Percentiles rank a stretch among this genome's conserved stretches.
phyloP scores from a whole-genome alignment of 164 flowering plant genomes.

The Tetrastigma voinierianum region DNA sequence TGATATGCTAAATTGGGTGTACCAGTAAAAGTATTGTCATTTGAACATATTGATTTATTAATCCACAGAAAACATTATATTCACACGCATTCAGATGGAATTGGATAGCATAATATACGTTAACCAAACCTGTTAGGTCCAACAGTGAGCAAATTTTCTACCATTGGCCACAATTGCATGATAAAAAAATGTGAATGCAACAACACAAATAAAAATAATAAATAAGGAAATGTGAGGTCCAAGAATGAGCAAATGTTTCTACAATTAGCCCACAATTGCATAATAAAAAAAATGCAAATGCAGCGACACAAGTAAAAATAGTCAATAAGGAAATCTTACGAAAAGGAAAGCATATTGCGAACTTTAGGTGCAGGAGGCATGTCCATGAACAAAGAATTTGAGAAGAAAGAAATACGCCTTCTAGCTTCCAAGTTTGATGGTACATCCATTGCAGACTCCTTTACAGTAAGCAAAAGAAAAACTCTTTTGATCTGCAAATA shows the following conservation, averaged over 20 bases:
- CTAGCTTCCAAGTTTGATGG: slow-evolving; percentile 95
- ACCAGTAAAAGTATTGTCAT: too few relatives aligned
- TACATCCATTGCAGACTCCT: slow-evolving; percentile 99
- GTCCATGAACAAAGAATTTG: slow-evolving; percentile 94
- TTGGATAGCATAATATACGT: too few relatives aligned
- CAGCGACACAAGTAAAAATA: not conserved
- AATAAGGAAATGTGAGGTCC: not conserved
- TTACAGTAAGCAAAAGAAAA: slow-evolving; percentile 77
- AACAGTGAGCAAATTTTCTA: not conserved
- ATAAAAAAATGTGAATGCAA: not conserved
- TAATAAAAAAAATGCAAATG: not conserved
- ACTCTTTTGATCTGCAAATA: slow-evolving; percentile 75
- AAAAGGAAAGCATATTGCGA: slow-evolving; percentile 96
- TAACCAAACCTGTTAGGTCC: not conserved
- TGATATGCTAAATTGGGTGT: not conserved
- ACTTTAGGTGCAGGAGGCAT: slow-evolving; percentile 99
- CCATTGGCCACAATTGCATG: too few relatives aligned
- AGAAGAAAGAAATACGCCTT: slow-evolving; percentile 91
- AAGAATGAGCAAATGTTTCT: not conserved
- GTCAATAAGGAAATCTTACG: slow-evolving; percentile 48
- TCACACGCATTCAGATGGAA: too few relatives aligned
- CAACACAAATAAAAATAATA: not conserved
- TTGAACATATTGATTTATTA: too few relatives aligned
- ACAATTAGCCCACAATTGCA: not conserved
- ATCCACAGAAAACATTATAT: too few relatives aligned